Conservation (phyloP, 2,329 filamentous ascomycete genomes). For the Fusarium euwallaceae region DNA sequence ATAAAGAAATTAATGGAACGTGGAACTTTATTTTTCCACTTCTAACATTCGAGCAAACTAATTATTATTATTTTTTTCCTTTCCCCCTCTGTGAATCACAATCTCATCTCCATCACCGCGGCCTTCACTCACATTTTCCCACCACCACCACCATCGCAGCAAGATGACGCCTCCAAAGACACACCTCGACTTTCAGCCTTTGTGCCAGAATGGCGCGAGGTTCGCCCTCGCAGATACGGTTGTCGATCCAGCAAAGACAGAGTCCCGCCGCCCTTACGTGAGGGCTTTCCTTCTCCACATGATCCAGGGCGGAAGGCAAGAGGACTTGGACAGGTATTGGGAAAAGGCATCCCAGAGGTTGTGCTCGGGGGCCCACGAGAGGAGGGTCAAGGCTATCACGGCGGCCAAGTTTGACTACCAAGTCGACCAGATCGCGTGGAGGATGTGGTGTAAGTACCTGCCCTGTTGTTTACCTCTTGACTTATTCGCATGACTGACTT, state of each 20-base stretch:
- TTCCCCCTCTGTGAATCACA: not conserved
- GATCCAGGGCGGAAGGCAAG: not conserved
- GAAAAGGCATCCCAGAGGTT: not conserved
- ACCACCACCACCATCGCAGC: no score
- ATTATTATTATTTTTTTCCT: no score
- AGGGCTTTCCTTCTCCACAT: not conserved
- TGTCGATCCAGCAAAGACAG: not conserved
- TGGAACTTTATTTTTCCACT: not conserved
- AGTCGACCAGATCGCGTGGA: not conserved
- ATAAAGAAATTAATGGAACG: not conserved
- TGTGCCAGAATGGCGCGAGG: not conserved
- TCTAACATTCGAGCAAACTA: not conserved
- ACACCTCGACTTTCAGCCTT: not conserved
- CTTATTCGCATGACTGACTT: not conserved
- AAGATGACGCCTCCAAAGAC: not conserved
- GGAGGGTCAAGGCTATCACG: not conserved
- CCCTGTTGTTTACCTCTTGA: not conserved
- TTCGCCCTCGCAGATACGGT: not conserved
- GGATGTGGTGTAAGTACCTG: not conserved
- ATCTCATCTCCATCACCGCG: not conserved
- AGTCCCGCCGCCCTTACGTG: not conserved
- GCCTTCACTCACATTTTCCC: no score
- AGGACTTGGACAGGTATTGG: not conserved
- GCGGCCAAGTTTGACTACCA: not conserved
- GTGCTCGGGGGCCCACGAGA: not conserved